Evolutionary conservation across 2,329 filamentous ascomycete genomes (phyloP).

Genomic region (Pseudodiploospora longispora): DNA sequence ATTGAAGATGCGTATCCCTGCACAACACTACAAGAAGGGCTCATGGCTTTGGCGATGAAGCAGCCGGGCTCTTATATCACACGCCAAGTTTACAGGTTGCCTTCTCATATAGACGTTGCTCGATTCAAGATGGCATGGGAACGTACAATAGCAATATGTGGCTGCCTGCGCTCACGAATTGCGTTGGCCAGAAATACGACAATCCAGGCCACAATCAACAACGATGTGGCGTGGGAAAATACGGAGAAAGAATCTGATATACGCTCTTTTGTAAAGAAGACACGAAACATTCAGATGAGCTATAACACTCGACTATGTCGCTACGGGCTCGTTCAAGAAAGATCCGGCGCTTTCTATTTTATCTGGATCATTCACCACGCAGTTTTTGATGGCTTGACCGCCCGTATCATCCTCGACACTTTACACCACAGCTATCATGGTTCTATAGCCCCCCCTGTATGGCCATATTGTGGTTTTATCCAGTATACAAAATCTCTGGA

Average conservation of each 20-base stretch:
- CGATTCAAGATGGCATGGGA: slow-evolving; percentile 10
- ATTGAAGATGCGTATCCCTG: slow-evolving; percentile 5
- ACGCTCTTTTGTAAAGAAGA: not conserved
- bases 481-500: slow-evolving; percentile 2
- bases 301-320: not conserved
- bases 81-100: slow-evolving; percentile 16
- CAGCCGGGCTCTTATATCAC: slow-evolving; percentile 26
- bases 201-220: slow-evolving; percentile 2
- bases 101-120: slow-evolving; percentile 10
- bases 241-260: not conserved
- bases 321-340: not conserved
- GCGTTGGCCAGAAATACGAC: not conserved
- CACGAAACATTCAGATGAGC: not conserved
- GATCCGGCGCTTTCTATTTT: not conserved
- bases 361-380: slow-evolving; percentile 3
- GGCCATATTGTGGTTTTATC: slow-evolving; percentile 1
- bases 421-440: too few species aligned
- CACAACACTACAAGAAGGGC: slow-evolving; percentile 25
- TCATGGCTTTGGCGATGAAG: slow-evolving; percentile 26
- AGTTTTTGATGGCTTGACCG: slow-evolving; percentile 5
- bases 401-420: not conserved
- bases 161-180: slow-evolving; percentile 8
- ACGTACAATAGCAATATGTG: not conserved
- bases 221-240: slow-evolving; percentile 2
- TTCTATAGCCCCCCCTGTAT: not conserved